phyloP scores from a whole-genome alignment of 768 basidiomycete genomes.

The Strobilomyces confusus region DNA sequence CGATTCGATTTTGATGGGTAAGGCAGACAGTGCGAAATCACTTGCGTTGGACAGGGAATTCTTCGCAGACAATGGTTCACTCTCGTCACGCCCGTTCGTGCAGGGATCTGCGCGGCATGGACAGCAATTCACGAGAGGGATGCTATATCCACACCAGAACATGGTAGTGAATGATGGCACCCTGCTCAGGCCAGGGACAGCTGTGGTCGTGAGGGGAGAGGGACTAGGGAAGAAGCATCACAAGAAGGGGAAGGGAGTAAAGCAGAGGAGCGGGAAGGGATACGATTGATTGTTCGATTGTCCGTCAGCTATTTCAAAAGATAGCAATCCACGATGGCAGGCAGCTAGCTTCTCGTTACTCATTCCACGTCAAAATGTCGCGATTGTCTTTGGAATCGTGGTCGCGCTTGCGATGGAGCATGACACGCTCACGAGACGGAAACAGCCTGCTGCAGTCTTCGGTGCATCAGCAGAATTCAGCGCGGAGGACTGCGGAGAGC shows the following conservation, averaged over 20 bases:
- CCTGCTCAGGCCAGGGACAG: conserved; percentile 39
- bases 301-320: too few relatives aligned
- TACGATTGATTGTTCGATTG: conserved; percentile 55
- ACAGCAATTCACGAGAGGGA: conserved; percentile 58
- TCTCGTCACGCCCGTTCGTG: conserved; percentile 60
- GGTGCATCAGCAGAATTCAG: conserved; percentile 1
- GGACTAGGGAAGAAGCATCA: conserved; percentile 72
- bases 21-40: conserved; percentile 47
- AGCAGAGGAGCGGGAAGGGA: conserved; percentile 90
- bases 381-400: conserved; percentile 54
- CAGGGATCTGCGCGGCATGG: conserved; percentile 57
- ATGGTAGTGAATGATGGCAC: conserved; percentile 75
- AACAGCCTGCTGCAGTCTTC: conserved; percentile 69
- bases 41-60: conserved; percentile 76
- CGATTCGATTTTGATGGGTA: conserved; percentile 24
- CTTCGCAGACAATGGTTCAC: conserved; percentile 55
- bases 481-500: not conserved
- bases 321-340: not conserved
- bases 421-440: conserved; percentile 63
- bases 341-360: conserved; percentile 26
- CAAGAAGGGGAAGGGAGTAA: conserved; percentile 75
- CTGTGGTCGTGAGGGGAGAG: conserved; percentile 38
- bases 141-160: conserved; percentile 81
- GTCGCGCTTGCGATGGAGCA: conserved; percentile 70
- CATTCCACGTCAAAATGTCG: conserved; percentile 72